Percentiles rank a stretch among this genome's conserved stretches.
phyloP scores from a whole-genome alignment of 2,329 filamentous ascomycete species.

The Tolypocladium cylindrosporum region DNA sequence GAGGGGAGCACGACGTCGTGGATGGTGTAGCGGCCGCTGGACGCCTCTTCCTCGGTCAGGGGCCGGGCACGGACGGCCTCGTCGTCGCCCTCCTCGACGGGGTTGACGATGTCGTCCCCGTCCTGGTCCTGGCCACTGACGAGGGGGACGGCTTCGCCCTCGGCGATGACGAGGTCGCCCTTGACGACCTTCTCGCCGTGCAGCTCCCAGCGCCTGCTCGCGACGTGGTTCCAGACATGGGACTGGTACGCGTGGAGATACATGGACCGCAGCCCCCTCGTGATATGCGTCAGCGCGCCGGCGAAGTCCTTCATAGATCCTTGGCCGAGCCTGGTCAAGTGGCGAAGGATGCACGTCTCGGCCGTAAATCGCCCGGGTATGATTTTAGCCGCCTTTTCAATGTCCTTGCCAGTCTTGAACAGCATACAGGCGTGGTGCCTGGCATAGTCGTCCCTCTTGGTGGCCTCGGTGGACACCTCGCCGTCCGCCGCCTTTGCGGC shows the following conservation, averaged over 20 bases:
- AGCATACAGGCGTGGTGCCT: slow-evolving; percentile 70
- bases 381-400: slow-evolving; percentile 49
- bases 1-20: slow-evolving; percentile 85
- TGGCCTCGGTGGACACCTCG: slow-evolving; percentile 31
- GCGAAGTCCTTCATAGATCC: slow-evolving; percentile 57
- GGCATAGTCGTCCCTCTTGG: slow-evolving; percentile 65
- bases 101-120: slow-evolving; percentile 31
- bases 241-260: slow-evolving; percentile 97
- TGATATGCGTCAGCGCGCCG: slow-evolving; percentile 72
- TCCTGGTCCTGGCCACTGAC: slow-evolving; percentile 55
- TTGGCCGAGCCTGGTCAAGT: slow-evolving; percentile 47
- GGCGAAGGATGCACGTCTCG: slow-evolving; percentile 68
- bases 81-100: slow-evolving; percentile 31
- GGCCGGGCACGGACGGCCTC: slow-evolving; percentile 51
- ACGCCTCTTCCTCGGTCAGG: slow-evolving; percentile 67
- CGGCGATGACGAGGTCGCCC: slow-evolving; percentile 70
- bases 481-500: slow-evolving; percentile 33
- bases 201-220: slow-evolving; percentile 67
- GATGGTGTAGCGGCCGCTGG: slow-evolving; percentile 66
- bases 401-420: slow-evolving; percentile 55
- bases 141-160: slow-evolving; percentile 19
- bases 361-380: slow-evolving; percentile 76
- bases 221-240: slow-evolving; percentile 83
- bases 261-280: slow-evolving; percentile 77
- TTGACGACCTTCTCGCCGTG: slow-evolving; percentile 66